Percentiles rank a stretch among this genome's conserved stretches.
Evolutionary conservation across 164 flowering plant genomes (phyloP).

Genomic region (Vitis vinifera): ASM3070453v1 NC_081805.1:2703501-2704000

Average conservation of each 20-base stretch:
- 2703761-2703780: not conserved
- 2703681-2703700: not conserved
- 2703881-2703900: not conserved
- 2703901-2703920: not conserved
- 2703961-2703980: not conserved
- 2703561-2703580: too few relatives aligned
- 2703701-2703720: too few relatives aligned
- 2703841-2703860: not conserved
- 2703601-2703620: not conserved
- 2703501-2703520: too few relatives aligned
- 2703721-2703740: not conserved
- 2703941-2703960: not conserved
- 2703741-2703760: not conserved
- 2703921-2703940: not conserved
- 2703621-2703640: not conserved
- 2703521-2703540: too few relatives aligned
- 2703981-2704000: too few relatives aligned
- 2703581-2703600: not conserved
- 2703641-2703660: not conserved
- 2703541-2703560: too few relatives aligned
- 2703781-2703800: not conserved
- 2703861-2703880: not conserved
- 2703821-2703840: not conserved
- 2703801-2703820: not conserved
- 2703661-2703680: not conserved